Conservation (phyloP, 176 grass and related monocot species). For the Rhynchospora pubera region DNA sequence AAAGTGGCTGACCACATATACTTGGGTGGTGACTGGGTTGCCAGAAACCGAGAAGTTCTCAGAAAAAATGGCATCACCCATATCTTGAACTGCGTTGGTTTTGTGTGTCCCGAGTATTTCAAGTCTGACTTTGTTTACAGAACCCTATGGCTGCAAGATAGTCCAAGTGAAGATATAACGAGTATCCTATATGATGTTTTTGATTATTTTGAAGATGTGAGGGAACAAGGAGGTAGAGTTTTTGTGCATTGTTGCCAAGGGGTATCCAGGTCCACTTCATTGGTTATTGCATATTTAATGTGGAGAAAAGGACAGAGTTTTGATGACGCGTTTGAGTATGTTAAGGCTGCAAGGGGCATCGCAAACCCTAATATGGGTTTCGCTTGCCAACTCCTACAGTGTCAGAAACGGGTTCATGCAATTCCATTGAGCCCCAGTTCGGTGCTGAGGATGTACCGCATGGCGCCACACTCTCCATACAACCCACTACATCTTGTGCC, state of each 20-base stretch:
- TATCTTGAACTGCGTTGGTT: conserved; percentile 91
- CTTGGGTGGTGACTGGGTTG: conserved; percentile 83
- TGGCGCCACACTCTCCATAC: conserved; percentile 87
- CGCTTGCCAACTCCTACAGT: conserved; percentile 92
- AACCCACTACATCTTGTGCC: conserved; percentile 86
- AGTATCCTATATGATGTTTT: conserved; percentile 97
- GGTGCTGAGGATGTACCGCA: conserved; percentile 76
- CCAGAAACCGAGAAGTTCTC: conserved; percentile 79
- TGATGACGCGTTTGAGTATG: conserved; percentile 81
- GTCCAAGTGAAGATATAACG: conserved; percentile 96
- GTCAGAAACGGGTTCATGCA: conserved; percentile 92
- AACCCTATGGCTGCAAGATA: conserved; percentile 98
- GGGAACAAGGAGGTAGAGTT: conserved; percentile 68
- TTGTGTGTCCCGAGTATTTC: conserved; percentile 96
- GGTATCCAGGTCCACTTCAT: conserved; percentile 80
- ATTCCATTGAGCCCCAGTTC: conserved; percentile 88
- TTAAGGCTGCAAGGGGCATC: conserved; percentile 88
- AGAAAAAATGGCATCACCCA: conserved; percentile 84
- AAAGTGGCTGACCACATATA: conserved; percentile 95
- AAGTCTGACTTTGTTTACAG: conserved; percentile 82
- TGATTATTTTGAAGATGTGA: conserved; percentile 99
- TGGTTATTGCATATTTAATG: conserved; percentile 96
- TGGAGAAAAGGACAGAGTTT: conserved; percentile 98
- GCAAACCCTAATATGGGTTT: conserved; percentile 98
- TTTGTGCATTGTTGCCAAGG: conserved; percentile 98